Conservation (phyloP, 192 early-diverging fungal genomes). For the Entomortierella lignicola region DNA sequence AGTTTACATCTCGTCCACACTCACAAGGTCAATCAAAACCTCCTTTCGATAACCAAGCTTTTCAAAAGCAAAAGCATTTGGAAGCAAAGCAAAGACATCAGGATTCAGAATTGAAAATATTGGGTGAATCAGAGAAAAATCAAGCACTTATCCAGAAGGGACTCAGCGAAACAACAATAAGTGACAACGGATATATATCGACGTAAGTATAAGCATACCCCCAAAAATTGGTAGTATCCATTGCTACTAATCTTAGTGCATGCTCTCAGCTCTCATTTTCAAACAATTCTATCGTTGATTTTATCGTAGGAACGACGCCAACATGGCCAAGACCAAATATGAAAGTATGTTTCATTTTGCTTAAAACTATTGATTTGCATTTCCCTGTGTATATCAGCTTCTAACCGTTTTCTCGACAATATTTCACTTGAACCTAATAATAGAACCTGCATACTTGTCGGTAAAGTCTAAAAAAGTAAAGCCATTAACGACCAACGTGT, state of each 20-base stretch:
- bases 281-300: neutral
- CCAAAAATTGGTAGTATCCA: too few species aligned
- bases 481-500: constrained; percentile 43
- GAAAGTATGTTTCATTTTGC: constrained; percentile 28
- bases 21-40: constrained; percentile 16
- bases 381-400: neutral
- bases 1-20: neutral
- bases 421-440: neutral
- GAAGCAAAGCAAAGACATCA: constrained; percentile 24
- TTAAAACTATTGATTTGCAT: neutral
- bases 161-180: constrained; percentile 8
- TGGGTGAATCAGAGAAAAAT: neutral
- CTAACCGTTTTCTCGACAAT: neutral
- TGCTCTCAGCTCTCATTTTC: neutral
- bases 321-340: constrained; percentile 12
- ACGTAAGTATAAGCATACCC: neutral
- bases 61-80: constrained; percentile 48
- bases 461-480: constrained; percentile 53
- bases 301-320: neutral
- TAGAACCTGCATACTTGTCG: constrained; percentile 51
- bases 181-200: constrained; percentile 7
- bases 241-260: neutral
- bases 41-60: constrained; percentile 44
- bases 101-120: neutral
- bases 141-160: constrained; percentile 9